Percentiles rank a stretch among this genome's conserved stretches.
Evolutionary conservation across 2,329 filamentous ascomycete genomes (phyloP).

Genomic region (Aspergillus unguis): DNA sequence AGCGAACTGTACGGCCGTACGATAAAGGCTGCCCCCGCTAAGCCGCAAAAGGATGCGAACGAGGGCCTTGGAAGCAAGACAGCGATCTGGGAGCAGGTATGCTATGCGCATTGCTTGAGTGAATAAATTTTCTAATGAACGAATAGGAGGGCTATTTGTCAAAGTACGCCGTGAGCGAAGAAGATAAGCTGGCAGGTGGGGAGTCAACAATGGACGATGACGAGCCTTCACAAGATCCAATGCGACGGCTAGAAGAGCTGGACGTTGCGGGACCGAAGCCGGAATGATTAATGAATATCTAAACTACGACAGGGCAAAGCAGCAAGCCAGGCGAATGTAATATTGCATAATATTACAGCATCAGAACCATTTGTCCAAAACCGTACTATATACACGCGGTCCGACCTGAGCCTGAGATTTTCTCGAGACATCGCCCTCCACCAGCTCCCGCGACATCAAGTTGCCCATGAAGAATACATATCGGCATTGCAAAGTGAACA

Average conservation of each 20-base stretch:
- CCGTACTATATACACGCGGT: constrained; percentile 39
- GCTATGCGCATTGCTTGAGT: constrained; percentile 20
- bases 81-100: constrained; percentile 94
- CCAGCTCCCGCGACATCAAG: constrained; percentile 24
- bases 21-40: constrained; percentile 88
- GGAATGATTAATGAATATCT: constrained; percentile 49
- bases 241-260: constrained; percentile 90
- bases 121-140: constrained; percentile 23
- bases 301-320: constrained; percentile 18
- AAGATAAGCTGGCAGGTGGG: constrained; percentile 64
- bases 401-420: constrained; percentile 25
- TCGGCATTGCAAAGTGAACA: constrained; percentile 18
- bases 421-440: constrained; percentile 19
- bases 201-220: constrained; percentile 52
- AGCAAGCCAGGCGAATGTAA: constrained; percentile 24
- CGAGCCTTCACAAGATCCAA: constrained; percentile 69
- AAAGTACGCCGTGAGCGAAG: constrained; percentile 79
- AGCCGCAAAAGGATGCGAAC: constrained; percentile 81
- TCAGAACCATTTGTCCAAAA: constrained; percentile 27
- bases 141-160: constrained; percentile 86
- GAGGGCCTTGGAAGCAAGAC: constrained; percentile 90
- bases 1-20: constrained; percentile 89
- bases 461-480: constrained; percentile 31
- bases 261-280: constrained; percentile 91
- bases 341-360: constrained; percentile 26